phyloP scores from a whole-genome alignment of 2,329 filamentous ascomycete genomes.

The Boeremia lycopersici region DNA sequence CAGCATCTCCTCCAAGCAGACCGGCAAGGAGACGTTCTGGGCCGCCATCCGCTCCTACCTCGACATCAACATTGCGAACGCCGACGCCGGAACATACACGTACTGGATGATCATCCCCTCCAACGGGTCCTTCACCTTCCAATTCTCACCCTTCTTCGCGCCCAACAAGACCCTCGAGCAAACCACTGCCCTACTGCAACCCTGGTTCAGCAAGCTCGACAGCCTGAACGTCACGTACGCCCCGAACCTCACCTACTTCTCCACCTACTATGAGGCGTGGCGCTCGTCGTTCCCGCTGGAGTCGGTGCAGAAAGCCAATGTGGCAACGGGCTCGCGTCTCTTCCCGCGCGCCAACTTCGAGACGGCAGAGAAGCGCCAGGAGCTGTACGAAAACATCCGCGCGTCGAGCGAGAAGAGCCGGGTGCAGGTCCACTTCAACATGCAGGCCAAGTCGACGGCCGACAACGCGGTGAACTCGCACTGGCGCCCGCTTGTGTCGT shows the following conservation, averaged over 20 bases:
- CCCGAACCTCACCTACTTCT: slow-evolving; percentile 43
- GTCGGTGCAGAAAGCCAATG: slow-evolving; percentile 41
- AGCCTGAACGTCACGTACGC: slow-evolving; percentile 39
- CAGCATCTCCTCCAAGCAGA: slow-evolving; percentile 37
- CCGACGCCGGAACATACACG: slow-evolving; percentile 44
- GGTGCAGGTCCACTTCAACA: slow-evolving; percentile 46
- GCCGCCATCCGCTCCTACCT: slow-evolving; percentile 36
- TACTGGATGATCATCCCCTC: slow-evolving; percentile 43
- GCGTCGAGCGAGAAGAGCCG: slow-evolving; percentile 42
- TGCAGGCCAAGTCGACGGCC: slow-evolving; percentile 32
- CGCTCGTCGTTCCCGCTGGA: slow-evolving; percentile 43
- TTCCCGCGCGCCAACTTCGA: slow-evolving; percentile 44
- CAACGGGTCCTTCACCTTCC: slow-evolving; percentile 41
- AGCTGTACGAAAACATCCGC: slow-evolving; percentile 35
- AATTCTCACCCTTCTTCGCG: slow-evolving; percentile 45
- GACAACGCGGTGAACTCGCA: slow-evolving; percentile 36
- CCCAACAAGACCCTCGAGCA: slow-evolving; percentile 39
- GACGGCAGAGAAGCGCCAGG: slow-evolving; percentile 40
- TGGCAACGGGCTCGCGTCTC: slow-evolving; percentile 41
- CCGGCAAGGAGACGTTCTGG: slow-evolving; percentile 47
- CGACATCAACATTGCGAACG: slow-evolving; percentile 43
- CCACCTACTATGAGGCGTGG: slow-evolving; percentile 43
- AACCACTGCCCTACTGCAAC: slow-evolving; percentile 39
- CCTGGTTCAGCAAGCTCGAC: slow-evolving; percentile 39
- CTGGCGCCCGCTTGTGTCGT: slow-evolving; percentile 31